Evolutionary conservation across 164 flowering plant species (phyloP), one percentile per base, ranked within the genome.

Genomic region (Berberis thunbergii): DNA sequence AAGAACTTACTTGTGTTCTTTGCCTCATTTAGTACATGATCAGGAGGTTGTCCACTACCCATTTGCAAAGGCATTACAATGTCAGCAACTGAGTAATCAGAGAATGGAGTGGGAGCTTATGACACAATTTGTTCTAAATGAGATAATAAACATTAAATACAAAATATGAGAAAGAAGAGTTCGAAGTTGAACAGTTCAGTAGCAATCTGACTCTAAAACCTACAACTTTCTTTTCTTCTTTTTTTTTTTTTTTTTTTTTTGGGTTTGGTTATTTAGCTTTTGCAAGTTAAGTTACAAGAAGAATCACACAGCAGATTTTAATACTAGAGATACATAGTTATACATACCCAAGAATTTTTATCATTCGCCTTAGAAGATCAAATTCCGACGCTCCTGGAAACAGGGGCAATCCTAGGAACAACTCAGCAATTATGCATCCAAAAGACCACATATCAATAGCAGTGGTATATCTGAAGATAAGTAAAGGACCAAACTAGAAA

Each of bases 391-490:
- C 88, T 57, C 99, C 99, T n/a, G 99, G 97, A 67, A 95, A 95
- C 43, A 95, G 74, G 40, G 99, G 99, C 64, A 95, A 69, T 59
- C 99, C 99, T 54, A 95, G 75, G 80, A 88, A 95, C 72, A 95
- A 74, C 74, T 95, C 99, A 45, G 95, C 96, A 65, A 91, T 96
- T 59, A 95, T 89, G 80, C 99, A 95, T 3, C 99, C 99, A 79
- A 95, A 85, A 62, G 99, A 95, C 99, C 99, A 95, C 99, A 95
- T 95, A 72, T 95, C 99, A 64, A 95, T 95, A 56, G 97, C 95
- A 43, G 99, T 89, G 39, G 91, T 82, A 67, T 95, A 95, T 75
- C 99, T 95, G 69, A 65, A 60, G 46, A 60, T 49, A 38, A 43
- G 78, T 84, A 79, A 85, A 84, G 74, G 74, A 63, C 69, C 48